Evolutionary conservation across 192 early-diverging fungal genomes (phyloP).

Genomic region (Coemansia sp.): DNA sequence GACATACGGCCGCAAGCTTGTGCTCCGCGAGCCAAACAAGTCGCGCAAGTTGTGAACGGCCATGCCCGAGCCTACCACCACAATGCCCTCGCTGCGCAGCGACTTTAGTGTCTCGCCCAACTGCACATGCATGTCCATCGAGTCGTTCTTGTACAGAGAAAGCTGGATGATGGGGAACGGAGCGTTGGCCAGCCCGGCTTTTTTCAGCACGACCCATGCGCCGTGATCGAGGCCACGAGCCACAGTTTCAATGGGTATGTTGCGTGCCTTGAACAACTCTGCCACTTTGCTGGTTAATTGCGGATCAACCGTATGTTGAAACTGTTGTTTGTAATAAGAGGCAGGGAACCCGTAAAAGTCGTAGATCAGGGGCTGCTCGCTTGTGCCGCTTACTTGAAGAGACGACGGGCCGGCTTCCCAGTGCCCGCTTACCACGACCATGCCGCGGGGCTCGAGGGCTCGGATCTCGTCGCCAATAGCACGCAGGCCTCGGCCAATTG

Average conservation of each 20-base stretch:
- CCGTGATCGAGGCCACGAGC: slow-evolving; percentile 70
- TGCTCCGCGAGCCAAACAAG: slow-evolving; percentile 30
- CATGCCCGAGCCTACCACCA: slow-evolving; percentile 67
- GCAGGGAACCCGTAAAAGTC: slow-evolving; percentile 69
- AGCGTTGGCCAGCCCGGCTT: slow-evolving; percentile 57
- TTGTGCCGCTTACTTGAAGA: slow-evolving; percentile 43
- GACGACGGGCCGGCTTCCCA: slow-evolving; percentile 58
- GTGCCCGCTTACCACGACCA: slow-evolving; percentile 67
- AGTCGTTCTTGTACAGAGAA: slow-evolving; percentile 60
- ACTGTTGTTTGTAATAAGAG: slow-evolving; percentile 59
- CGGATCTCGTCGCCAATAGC: slow-evolving; percentile 53
- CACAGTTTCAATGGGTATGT: slow-evolving; percentile 46
- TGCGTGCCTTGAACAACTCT: slow-evolving; percentile 51
- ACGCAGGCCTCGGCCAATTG: slow-evolving; percentile 22
- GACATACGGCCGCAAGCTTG: slow-evolving; percentile 55
- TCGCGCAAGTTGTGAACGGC: slow-evolving; percentile 68
- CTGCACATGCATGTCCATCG: slow-evolving; percentile 57
- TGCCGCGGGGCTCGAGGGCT: slow-evolving; percentile 55
- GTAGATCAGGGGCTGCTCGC: slow-evolving; percentile 57
- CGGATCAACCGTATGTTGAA: slow-evolving; percentile 60
- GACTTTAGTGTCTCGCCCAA: slow-evolving; percentile 56
- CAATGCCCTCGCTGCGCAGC: slow-evolving; percentile 60
- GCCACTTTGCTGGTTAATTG: slow-evolving; percentile 53
- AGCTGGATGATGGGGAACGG: slow-evolving; percentile 67
- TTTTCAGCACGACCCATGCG: slow-evolving; percentile 67